Evolutionary conservation across 371 early-diverging fungal genomes (phyloP), one percentile per base, ranked within the genome.

Genomic region (Chytridium lagenaria): DNA sequence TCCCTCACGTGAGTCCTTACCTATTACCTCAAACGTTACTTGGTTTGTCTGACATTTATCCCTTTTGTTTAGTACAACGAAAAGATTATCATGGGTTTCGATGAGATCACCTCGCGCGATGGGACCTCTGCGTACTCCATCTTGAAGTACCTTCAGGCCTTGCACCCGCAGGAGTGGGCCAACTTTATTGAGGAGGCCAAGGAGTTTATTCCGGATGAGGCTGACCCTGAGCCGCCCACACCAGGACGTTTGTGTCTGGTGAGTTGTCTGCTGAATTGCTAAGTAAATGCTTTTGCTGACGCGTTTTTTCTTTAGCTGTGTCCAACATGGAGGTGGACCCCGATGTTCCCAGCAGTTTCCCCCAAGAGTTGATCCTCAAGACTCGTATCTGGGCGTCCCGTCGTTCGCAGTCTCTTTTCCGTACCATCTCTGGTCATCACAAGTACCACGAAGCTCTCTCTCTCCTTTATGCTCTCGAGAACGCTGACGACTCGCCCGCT

Each of bases 101-200:
- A 50, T 12, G 37, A 67, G 36, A 44, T 65, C 50, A 68, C 68
- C 44, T 16, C 57, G 31, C 68, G 37, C 31, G 40, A 40, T 23
- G 19, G 30, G 1, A 65, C 68, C 50, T 66, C 71, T 16, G 36
- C 66, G 0, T 38, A 55, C 71, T 37, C 68, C 28, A 23, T 68
- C n/a, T 28, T 71, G n/a, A 31, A 38, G 28, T 95, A 95, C 61
- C 78, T 95, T 39, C 92, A 95, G 77, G 89, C 92, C 28, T 82
- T 94, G 38, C 92, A 93, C 74, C 82, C 92, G 0, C 86, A 89
- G 28, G 95, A 95, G 75, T 95, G 94, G 95, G 93, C 92, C 67
- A 94, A 94, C 81, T 95, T 94, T 84, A 93, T 94, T 34, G 88
- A 91, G 77, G 94, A 95, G 73, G 92, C 92, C 67, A 93, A 92